Evolutionary conservation across 495 filamentous ascomycete genomes (phyloP).

Genomic region (Tuber calosporum): DNA sequence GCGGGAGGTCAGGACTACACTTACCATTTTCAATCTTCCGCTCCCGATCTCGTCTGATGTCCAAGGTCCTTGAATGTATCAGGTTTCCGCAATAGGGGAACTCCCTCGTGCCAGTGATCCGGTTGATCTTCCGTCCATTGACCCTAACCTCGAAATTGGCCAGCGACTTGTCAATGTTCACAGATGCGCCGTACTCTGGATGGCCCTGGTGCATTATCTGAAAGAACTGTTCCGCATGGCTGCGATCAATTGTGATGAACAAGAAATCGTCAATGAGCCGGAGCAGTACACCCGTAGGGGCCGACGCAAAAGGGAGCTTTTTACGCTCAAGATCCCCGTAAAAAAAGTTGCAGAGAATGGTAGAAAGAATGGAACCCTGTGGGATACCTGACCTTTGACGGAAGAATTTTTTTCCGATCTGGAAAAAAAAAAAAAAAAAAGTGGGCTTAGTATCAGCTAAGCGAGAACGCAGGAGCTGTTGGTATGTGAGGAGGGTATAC

Average conservation of each 20-base stretch:
- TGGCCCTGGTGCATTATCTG: constrained; percentile 70
- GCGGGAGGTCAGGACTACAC: not conserved
- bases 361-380: constrained; percentile 83
- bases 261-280: constrained; percentile 88
- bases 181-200: constrained; percentile 67
- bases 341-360: constrained; percentile 84
- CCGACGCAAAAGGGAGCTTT: constrained; percentile 58
- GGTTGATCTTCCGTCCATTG: constrained; percentile 51
- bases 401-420: constrained; percentile 79
- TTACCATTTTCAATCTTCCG: constrained; percentile 47
- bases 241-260: constrained; percentile 63
- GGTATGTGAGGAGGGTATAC: constrained; percentile 7
- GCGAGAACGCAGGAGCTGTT: not conserved
- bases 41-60: constrained; percentile 58
- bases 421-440: not conserved
- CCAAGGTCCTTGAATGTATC: constrained; percentile 69
- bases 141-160: constrained; percentile 70
- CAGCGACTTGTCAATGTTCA: constrained; percentile 73
- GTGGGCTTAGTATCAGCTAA: not conserved
- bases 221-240: constrained; percentile 63
- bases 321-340: constrained; percentile 76
- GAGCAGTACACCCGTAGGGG: constrained; percentile 58
- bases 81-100: constrained; percentile 86
- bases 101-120: constrained; percentile 45
- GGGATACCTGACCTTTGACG: constrained; percentile 84